Conservation (phyloP, 2,329 filamentous ascomycete genomes). For the Xylaria sp. region DNA sequence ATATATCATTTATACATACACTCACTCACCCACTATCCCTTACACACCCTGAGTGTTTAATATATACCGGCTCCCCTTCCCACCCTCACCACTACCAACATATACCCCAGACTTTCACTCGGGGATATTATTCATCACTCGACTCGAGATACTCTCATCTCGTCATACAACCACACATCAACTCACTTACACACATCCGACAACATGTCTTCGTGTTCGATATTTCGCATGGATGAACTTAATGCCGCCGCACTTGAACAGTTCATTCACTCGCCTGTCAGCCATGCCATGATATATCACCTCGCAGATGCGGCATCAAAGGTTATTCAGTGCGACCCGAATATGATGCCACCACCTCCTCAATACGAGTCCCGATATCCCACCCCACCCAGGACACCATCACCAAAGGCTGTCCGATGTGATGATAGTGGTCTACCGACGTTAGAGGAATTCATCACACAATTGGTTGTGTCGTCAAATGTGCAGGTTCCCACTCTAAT, state of each 20-base stretch:
- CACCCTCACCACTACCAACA: conserved; percentile 24
- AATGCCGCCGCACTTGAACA: conserved; percentile 81
- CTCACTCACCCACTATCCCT: conserved; percentile 32
- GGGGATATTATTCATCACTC: conserved; percentile 14
- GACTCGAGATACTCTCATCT: conserved; percentile 13
- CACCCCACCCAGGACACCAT: conserved; percentile 63
- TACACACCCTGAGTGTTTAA: conserved; percentile 37
- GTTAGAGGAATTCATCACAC: conserved; percentile 89
- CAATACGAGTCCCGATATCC: conserved; percentile 54
- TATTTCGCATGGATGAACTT: conserved; percentile 63
- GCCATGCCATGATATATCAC: conserved; percentile 79
- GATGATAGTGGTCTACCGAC: conserved; percentile 73
- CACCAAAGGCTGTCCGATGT: conserved; percentile 56
- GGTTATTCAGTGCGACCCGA: conserved; percentile 82
- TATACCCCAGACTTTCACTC: conserved; percentile 43
- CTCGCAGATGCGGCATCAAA: conserved; percentile 77
- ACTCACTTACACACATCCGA: conserved; percentile 44
- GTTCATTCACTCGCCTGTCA: conserved; percentile 82
- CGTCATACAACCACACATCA: conserved; percentile 28
- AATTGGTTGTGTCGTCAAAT: conserved; percentile 90
- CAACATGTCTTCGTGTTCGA: conserved; percentile 60
- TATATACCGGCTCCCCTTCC: conserved; percentile 46
- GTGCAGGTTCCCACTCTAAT: conserved; percentile 98
- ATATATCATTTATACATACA: conserved; percentile 26
- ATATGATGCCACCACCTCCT: conserved; percentile 61